A percentile compares a stretch with the other conserved stretches of the same genome.
Evolutionary conservation across 2,329 filamentous ascomycete genomes (phyloP).

Genomic region (Triangularia verruculosa): DNA sequence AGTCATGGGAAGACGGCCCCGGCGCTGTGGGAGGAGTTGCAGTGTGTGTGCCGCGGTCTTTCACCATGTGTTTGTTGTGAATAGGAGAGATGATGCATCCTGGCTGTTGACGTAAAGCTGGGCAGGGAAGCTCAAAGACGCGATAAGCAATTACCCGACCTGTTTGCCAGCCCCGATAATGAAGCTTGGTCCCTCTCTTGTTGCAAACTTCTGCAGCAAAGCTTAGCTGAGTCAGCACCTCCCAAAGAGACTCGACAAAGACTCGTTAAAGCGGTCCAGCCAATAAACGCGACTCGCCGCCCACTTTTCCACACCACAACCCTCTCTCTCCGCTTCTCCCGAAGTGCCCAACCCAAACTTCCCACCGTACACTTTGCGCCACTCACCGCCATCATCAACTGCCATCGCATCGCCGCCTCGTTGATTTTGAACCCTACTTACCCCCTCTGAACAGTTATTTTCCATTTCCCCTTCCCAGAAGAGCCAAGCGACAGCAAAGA

Average conservation of each 20-base stretch:
- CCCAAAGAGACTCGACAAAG: conserved; percentile 1
- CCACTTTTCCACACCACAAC: not conserved
- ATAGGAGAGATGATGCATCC: not conserved
- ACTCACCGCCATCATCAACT: conserved; percentile 5
- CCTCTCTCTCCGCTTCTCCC: conserved; percentile 1
- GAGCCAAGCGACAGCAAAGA: not conserved
- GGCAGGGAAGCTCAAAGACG: not conserved
- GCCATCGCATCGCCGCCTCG: conserved; percentile 2
- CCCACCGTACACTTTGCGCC: not conserved
- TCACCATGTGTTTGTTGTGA: not conserved
- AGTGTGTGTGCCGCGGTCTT: not conserved
- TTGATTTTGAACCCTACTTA: not conserved
- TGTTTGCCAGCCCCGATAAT: not conserved
- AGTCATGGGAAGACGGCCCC: conserved; percentile 31
- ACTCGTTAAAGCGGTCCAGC: not conserved
- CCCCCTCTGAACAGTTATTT: not conserved
- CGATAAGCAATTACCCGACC: not conserved
- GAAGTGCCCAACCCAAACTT: not conserved
- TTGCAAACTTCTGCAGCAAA: not conserved
- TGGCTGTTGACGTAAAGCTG: conserved; percentile 9
- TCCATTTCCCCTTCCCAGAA: not conserved
- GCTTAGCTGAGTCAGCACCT: not conserved
- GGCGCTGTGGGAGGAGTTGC: conserved; percentile 1
- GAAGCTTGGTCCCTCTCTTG: not conserved
- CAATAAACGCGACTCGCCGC: not conserved